Evolutionary conservation across 1,139 yeast species (phyloP), one percentile per base, ranked within the genome.

Genomic region (Candida freyschussii): DNA sequence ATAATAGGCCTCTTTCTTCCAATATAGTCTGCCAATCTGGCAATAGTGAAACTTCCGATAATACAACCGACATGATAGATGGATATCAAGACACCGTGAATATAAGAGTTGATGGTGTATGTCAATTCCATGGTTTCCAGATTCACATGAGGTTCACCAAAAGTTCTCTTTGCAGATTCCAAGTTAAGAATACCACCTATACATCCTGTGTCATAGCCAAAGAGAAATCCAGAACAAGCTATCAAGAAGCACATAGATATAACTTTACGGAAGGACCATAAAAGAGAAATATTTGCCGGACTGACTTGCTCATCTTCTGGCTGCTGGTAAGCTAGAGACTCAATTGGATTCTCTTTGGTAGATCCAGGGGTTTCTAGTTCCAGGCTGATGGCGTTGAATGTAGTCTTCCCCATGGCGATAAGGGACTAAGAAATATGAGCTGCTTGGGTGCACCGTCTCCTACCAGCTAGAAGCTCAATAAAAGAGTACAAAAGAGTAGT

Each of bases 11-110:
- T 58, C 41, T 69, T 62, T 52, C 80, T 63, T 29, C 82, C 81
- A 39, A 64, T 46, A 34, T 62, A 57, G 46, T 75, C 81, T 32
- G 70, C 72, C 25, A 59, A 35, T 42, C 65, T 63, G 21, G 72
- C 69, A 17, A 77, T 62, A 17, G 69, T 50, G 27, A 77, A 57
- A 23, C 83, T 80, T 34, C 86, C 85, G 32, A 70, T 43, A 34
- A 78, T 78, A 44, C 83, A 77, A 17, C 84, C 84, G 27, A 78
- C 59, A 47, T 77, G 75, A 47, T 77, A 74, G 30, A 24, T 72
- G 50, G 33, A 68, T 52, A 35, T 79, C 77, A 24, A 65, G 60
- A 58, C 33, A 24, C 42, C 45, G 26, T 34, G 45, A 25, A 30
- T 17, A n/a, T 34, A 25, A 6, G 31, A 31, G 17, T 21, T 22